Percentiles rank a stretch among this genome's conserved stretches.
Conservation (phyloP, 2,329 filamentous ascomycete species). For the Apiospora saccharicola region DNA sequence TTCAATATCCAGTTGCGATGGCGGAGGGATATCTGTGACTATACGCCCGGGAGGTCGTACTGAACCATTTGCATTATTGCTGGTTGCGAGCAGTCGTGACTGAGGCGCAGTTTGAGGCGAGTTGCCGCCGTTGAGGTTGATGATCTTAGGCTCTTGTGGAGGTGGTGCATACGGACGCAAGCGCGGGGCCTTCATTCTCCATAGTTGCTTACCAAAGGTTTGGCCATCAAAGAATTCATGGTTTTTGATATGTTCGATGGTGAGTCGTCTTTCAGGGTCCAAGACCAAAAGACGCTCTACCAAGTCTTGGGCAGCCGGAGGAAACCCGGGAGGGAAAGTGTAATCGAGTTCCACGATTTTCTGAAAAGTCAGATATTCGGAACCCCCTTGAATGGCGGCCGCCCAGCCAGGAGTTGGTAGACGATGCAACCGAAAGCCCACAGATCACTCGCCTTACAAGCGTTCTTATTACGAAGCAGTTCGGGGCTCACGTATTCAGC, state of each 20-base stretch:
- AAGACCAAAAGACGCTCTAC: slow-evolving; percentile 90
- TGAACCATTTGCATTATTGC: slow-evolving; percentile 53
- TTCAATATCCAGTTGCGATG: slow-evolving; percentile 95
- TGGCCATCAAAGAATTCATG: slow-evolving; percentile 95
- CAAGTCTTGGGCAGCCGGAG: slow-evolving; percentile 83
- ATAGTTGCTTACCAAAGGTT: slow-evolving; percentile 81
- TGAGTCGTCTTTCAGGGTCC: slow-evolving; percentile 83
- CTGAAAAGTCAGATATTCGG: slow-evolving; percentile 97
- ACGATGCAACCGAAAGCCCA: slow-evolving; percentile 99
- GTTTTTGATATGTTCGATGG: slow-evolving; percentile 95
- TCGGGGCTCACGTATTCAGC: slow-evolving; percentile 98
- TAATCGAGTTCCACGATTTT: slow-evolving; percentile 97
- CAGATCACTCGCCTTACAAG: slow-evolving; percentile 95
- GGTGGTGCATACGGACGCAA: slow-evolving; percentile 85
- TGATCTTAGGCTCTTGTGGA: slow-evolving; percentile 74
- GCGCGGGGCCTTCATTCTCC: slow-evolving; percentile 88
- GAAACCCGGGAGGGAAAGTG: slow-evolving; percentile 89
- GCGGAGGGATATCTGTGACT: slow-evolving; percentile 95
- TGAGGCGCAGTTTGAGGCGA: slow-evolving; percentile 41
- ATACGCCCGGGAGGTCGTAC: slow-evolving; percentile 76
- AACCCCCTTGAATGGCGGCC: slow-evolving; percentile 94
- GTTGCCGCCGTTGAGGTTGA: slow-evolving; percentile 71
- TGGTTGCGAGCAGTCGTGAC: slow-evolving; percentile 38
- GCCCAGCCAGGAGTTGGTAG: slow-evolving; percentile 93
- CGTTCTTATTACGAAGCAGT: slow-evolving; percentile 94